Evolutionary conservation across 2,329 filamentous ascomycete genomes (phyloP).

Genomic region (Fusarium cyanostomum): DNA sequence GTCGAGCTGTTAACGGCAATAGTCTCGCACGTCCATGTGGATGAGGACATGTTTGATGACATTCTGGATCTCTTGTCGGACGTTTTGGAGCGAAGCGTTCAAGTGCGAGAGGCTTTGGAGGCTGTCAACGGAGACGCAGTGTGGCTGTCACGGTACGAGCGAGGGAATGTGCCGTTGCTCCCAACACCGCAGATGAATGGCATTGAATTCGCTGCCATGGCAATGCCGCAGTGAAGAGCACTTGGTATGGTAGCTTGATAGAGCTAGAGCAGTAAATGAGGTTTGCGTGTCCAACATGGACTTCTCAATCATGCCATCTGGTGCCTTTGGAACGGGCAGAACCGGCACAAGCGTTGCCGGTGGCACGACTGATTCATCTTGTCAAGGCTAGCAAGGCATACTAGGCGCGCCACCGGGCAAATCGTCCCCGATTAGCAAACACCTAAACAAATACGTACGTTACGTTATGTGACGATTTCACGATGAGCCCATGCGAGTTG

Average conservation of each 20-base stretch:
- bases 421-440: not conserved
- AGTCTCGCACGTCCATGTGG: conserved; percentile 70
- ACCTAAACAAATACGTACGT: conserved; percentile 10
- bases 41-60: conserved; percentile 76
- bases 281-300: conserved; percentile 9
- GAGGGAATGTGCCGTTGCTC: conserved; percentile 51
- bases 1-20: conserved; percentile 67
- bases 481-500: not conserved
- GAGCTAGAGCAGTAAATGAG: conserved; percentile 3
- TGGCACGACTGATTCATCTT: conserved; percentile 25
- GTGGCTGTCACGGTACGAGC: conserved; percentile 71
- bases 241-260: not conserved
- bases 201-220: conserved; percentile 50
- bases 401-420: conserved; percentile 30
- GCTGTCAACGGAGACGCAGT: conserved; percentile 77
- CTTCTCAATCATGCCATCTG: conserved; percentile 15
- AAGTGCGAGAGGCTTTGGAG: conserved; percentile 68
- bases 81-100: conserved; percentile 54
- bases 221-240: conserved; percentile 15
- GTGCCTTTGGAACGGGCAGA: conserved; percentile 16
- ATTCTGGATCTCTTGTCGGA: conserved; percentile 70
- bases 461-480: conserved; percentile 22
- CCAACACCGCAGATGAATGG: conserved; percentile 56
- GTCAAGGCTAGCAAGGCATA: conserved; percentile 9
- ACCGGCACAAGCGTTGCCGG: conserved; percentile 18